phyloP scores from a whole-genome alignment of 805 yeast genomes.

The Metschnikowia proteae region DNA sequence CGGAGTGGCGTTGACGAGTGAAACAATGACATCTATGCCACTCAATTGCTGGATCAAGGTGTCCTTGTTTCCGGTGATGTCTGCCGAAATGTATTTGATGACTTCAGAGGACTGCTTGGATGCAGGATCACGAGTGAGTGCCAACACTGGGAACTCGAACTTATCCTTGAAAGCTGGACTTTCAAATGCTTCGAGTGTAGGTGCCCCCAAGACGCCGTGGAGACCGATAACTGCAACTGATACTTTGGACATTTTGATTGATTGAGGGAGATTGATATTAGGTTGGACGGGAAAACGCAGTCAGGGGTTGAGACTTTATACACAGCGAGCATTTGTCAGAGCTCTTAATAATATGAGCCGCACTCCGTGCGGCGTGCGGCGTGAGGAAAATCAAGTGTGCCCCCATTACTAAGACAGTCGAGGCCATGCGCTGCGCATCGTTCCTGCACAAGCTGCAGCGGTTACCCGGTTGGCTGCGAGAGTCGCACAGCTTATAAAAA shows the following conservation, averaged over 20 bases:
- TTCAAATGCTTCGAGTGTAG: constrained; percentile 43
- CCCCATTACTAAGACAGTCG: too few relatives aligned
- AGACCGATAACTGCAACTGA: constrained; percentile 52
- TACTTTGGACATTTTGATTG: constrained; percentile 17
- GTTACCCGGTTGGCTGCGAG: constrained; percentile 7
- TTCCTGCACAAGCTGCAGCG: constrained; percentile 1
- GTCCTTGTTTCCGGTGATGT: constrained; percentile 23
- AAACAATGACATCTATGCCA: constrained; percentile 51
- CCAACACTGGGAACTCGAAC: constrained; percentile 46
- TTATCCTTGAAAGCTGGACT: constrained; percentile 41
- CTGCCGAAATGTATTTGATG: constrained; percentile 39
- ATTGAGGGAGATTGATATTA: background rate
- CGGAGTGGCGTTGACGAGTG: constrained; percentile 36
- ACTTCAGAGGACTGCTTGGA: constrained; percentile 30
- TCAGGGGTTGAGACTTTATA: background rate
- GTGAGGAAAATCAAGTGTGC: background rate
- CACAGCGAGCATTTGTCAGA: background rate
- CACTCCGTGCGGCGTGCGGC: background rate
- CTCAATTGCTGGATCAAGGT: constrained; percentile 31
- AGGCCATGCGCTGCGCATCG: too few relatives aligned
- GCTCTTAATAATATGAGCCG: background rate
- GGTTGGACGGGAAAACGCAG: background rate
- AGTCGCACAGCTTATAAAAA: constrained; percentile 3
- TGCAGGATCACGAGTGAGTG: constrained; percentile 44
- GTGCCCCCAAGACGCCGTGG: constrained; percentile 50